These are phyloP conservation scores for Penicillium robsamsonii DNA, from an alignment of 495 filamentous ascomycete species.

Conservation along the genomic window DNA sequence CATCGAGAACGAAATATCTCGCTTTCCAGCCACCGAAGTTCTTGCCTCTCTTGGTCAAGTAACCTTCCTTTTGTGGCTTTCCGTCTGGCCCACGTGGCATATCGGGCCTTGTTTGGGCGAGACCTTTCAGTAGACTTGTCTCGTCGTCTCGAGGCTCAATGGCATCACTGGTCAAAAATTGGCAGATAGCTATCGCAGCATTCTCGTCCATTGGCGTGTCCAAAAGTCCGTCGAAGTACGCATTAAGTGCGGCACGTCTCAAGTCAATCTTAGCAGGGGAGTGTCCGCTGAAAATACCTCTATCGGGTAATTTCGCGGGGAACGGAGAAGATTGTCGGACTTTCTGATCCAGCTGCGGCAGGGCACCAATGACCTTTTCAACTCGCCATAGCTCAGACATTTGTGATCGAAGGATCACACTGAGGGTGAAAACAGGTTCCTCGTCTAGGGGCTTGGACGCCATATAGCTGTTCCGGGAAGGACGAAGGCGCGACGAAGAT, in stretches of 20 bases:
- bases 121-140: constrained; percentile 46
- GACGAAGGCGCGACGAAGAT: constrained; percentile 88
- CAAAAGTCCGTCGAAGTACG: constrained; percentile 79
- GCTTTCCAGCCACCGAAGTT: constrained; percentile 99
- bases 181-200: constrained; percentile 79
- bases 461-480: constrained; percentile 80
- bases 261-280: constrained; percentile 93
- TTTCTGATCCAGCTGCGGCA: constrained; percentile 78
- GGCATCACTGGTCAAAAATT: constrained; percentile 82
- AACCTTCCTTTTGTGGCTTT: constrained; percentile 77
- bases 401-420: constrained; percentile 74
- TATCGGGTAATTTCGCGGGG: constrained; percentile 72
- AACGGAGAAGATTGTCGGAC: constrained; percentile 69
- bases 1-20: constrained; percentile 88
- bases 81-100: constrained; percentile 56
- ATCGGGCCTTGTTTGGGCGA: constrained; percentile 37
- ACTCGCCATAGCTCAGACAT: constrained; percentile 86
- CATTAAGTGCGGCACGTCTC: constrained; percentile 73
- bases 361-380: constrained; percentile 81
- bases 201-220: constrained; percentile 76
- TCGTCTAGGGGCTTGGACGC: constrained; percentile 66
- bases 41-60: constrained; percentile 93
- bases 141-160: constrained; percentile 75
- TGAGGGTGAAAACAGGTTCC: constrained; percentile 91
- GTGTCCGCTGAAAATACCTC: constrained; percentile 84